These are phyloP conservation scores for Chamaenerion angustifolium DNA, from an alignment of 345 rosid genomes.

Conservation along the genomic window DNA sequence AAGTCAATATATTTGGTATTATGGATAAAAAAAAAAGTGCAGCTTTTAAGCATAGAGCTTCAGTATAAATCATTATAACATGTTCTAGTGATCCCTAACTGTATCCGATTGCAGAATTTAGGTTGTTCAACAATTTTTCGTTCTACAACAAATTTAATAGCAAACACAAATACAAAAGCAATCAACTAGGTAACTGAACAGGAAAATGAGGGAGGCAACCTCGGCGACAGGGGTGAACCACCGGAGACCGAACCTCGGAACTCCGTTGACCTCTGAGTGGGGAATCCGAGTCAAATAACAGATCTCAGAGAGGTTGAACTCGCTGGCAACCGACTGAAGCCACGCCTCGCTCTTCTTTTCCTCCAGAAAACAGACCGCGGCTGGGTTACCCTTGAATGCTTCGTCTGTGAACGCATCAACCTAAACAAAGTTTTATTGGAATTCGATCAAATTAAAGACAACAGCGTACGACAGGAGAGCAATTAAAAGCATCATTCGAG, in stretches of 20 bases:
- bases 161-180: neutral
- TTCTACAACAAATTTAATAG: neutral
- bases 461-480: too few species aligned
- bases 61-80: too few species aligned
- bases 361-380: slow-evolving; percentile 63
- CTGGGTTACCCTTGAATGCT: slow-evolving; percentile 74
- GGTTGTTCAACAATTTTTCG: neutral
- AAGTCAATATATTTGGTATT: too few species aligned
- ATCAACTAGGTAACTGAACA: neutral
- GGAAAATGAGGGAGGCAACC: slow-evolving; percentile 11
- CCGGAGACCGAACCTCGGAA: slow-evolving; percentile 39
- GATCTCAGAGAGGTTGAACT: slow-evolving; percentile 45
- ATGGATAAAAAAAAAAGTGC: too few species aligned
- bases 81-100: too few species aligned
- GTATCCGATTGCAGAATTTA: neutral
- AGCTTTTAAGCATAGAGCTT: too few species aligned
- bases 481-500: neutral
- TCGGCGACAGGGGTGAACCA: slow-evolving; percentile 54
- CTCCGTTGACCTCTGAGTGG: slow-evolving; percentile 1
- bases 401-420: slow-evolving; percentile 69
- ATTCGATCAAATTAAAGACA: too few species aligned
- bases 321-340: slow-evolving; percentile 46
- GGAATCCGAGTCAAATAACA: slow-evolving; percentile 26
- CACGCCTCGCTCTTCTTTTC: slow-evolving; percentile 53
- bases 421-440: slow-evolving; percentile 5